Evolutionary conservation across 768 basidiomycete genomes (phyloP), one percentile per base, ranked within the genome.

Genomic region (Lactifluus echinatus): DNA sequence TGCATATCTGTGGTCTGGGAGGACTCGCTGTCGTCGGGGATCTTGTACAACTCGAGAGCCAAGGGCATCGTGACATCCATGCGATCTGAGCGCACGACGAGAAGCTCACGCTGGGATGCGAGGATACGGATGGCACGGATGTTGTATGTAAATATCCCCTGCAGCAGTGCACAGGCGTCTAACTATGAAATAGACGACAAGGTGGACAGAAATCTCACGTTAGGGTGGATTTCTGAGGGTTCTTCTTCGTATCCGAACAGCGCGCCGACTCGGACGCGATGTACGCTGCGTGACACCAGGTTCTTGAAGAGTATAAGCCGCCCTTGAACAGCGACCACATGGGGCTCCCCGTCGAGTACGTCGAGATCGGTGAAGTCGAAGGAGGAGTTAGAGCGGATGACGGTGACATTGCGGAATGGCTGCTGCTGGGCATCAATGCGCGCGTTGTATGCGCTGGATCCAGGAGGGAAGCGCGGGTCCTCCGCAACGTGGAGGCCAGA

Each of bases 71-170:
- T 17, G 23, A 21, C 24, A 37, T 59, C 56, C 21, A 37, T 59
- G 24, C 42, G 45, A n/a, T 59, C 34, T 23, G 57, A 50, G 36
- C 61, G 58, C 37, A 62, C 58, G 23, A 62, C 58, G 29, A 62
- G 61, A 10, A 62, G 58, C 26, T 62, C 61, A 26, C 61, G 40
- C 43, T 62, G 61, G n/a, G 2, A 31, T 17, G 61, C 29, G 28
- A 62, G 34, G 11, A 62, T 60, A 24, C 61, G 61, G 39, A 62
- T 60, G 15, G 59, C 61, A 23, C 61, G 58, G n/a, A 62, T 60
- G 58, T 45, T 8, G 26, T 62, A 62, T 19, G 52, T 44, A 23
- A 59, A 59, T 19, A 50, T 29, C 23, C 58, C 53, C 56, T 61
- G 57, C 34, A 52, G 39, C 44, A 50, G 44, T 33, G 29, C 37